Conservation (phyloP, 2,329 filamentous ascomycete species). For the Xylariomycetidae sp. region DNA sequence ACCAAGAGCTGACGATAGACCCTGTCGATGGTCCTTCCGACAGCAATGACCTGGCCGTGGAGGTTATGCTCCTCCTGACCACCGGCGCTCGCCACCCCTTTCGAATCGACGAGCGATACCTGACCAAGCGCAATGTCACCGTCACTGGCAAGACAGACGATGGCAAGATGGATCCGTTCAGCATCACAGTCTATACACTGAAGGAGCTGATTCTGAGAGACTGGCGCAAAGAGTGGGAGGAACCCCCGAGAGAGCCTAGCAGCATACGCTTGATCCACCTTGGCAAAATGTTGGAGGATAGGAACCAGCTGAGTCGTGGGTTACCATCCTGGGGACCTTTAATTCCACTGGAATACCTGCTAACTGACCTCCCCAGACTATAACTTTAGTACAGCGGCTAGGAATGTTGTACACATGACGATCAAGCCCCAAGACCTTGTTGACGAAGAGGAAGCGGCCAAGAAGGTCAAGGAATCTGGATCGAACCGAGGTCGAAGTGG, state of each 20-base stretch:
- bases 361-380: too few species aligned
- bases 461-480: slow-evolving; percentile 44
- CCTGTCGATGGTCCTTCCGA: slow-evolving; percentile 23
- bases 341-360: too few species aligned
- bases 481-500: slow-evolving; percentile 21
- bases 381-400: slow-evolving; percentile 54
- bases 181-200: slow-evolving; percentile 86
- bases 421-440: slow-evolving; percentile 68
- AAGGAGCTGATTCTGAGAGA: slow-evolving; percentile 92
- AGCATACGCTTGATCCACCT: slow-evolving; percentile 89
- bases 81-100: slow-evolving; percentile 79
- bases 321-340: too few species aligned
- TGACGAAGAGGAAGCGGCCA: slow-evolving; percentile 62
- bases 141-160: slow-evolving; percentile 59
- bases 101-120: slow-evolving; percentile 80
- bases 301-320: slow-evolving; percentile 76
- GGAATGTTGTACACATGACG: slow-evolving; percentile 74
- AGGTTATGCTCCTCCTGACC: slow-evolving; percentile 77
- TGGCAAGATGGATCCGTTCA: slow-evolving; percentile 69
- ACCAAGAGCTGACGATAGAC: slow-evolving; percentile 29
- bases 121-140: slow-evolving; percentile 71
- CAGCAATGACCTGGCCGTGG: slow-evolving; percentile 41
- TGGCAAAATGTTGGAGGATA: slow-evolving; percentile 85
- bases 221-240: slow-evolving; percentile 90
- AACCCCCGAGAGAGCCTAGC: slow-evolving; percentile 76